phyloP scores from a whole-genome alignment of 1,284 basidiomycete species.

The Rhizoctonia solani region DNA sequence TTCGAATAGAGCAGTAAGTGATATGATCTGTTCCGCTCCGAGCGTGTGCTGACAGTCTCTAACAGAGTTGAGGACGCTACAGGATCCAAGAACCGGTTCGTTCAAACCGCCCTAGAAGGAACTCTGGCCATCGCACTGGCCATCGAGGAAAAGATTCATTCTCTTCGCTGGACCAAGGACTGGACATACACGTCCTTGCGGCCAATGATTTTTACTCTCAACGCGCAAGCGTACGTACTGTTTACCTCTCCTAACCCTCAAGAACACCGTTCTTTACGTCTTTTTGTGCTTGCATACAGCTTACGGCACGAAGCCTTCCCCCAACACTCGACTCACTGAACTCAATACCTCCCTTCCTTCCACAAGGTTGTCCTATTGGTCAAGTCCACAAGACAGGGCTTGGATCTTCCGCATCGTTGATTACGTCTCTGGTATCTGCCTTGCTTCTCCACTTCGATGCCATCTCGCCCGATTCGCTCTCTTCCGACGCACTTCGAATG shows the following conservation, averaged over 20 bases:
- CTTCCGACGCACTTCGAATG: conserved; percentile 47
- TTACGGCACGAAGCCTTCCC: conserved; percentile 62
- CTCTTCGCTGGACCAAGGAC: conserved; percentile 54
- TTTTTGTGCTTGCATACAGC: conserved; percentile 45
- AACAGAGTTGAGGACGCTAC: conserved; percentile 46
- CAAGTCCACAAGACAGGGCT: conserved; percentile 97
- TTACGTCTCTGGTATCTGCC: conserved; percentile 89
- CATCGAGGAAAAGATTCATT: conserved; percentile 55
- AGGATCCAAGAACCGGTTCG: conserved; percentile 79
- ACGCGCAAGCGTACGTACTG: conserved; percentile 67
- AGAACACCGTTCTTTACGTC: too few relatives aligned
- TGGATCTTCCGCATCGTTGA: conserved; percentile 95
- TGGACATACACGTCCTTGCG: conserved; percentile 83
- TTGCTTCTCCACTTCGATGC: conserved; percentile 79
- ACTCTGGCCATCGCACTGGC: conserved; percentile 71
- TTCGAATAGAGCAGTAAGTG: conserved; percentile 52
- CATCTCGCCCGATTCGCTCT: conserved; percentile 58
- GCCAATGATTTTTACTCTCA: conserved; percentile 99
- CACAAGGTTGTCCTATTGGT: conserved; percentile 68
- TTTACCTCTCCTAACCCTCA: neutral
- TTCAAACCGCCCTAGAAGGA: conserved; percentile 82
- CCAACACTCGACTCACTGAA: conserved; percentile 63
- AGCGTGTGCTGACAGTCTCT: neutral
- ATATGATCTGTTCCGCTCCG: neutral
- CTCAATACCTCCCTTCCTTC: conserved; percentile 72